These are phyloP conservation scores for Allium sativum DNA, from an alignment of 106 monocot genomes.

Conservation along the genomic window DNA sequence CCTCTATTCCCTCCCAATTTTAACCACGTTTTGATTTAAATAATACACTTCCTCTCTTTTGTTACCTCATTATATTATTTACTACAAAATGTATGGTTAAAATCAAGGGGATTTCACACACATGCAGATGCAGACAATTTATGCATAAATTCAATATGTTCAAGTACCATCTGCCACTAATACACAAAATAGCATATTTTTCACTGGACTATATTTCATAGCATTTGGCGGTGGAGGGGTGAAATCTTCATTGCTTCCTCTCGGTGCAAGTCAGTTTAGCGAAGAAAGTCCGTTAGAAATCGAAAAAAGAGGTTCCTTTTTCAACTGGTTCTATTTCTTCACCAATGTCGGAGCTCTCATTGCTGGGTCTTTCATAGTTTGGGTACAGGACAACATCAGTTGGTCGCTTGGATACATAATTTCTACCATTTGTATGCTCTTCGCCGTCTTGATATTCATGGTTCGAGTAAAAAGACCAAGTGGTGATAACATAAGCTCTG, in stretches of 20 bases:
- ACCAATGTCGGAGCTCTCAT: conserved; percentile 18
- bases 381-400: conserved; percentile 35
- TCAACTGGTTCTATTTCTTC: conserved; percentile 45
- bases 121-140: neutral
- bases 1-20: no score
- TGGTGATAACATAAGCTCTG: conserved; percentile 12
- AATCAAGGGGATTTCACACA: no score
- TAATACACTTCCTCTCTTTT: no score
- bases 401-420: conserved; percentile 39
- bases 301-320: conserved; percentile 12
- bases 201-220: conserved; percentile 13
- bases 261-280: conserved; percentile 19
- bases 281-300: neutral
- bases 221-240: conserved; percentile 20
- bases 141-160: neutral
- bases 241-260: conserved; percentile 14
- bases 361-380: conserved; percentile 28
- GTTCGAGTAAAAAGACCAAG: conserved; percentile 11
- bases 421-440: conserved; percentile 14
- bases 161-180: neutral
- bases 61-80: no score
- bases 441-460: conserved; percentile 17
- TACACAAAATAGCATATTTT: neutral
- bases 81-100: no score
- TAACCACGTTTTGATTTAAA: no score